Evolutionary conservation across 192 early-diverging fungal species (phyloP), one percentile per base, ranked within the genome.

Genomic region (Coemansia sp.): DNA sequence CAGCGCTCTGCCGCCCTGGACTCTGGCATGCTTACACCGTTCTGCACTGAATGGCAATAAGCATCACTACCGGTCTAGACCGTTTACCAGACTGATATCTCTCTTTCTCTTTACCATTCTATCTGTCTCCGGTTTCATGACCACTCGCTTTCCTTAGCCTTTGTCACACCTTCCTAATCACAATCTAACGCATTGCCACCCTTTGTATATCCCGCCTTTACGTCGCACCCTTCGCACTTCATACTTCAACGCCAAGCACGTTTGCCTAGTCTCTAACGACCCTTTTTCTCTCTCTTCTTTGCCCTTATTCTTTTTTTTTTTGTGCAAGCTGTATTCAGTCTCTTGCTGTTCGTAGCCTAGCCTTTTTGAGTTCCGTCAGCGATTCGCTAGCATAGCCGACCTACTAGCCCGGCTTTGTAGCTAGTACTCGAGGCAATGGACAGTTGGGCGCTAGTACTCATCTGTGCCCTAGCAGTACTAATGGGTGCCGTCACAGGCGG

Each of bases 381-480:
- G 18, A 31, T 34, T 36, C 9, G 16, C 31, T 37, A 23, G 20
- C 28, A 23, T n/a, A 18, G 51, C 20, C 34, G 11, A 36, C 31
- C 3, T 37, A 58, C 10, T 58, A 6, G 16, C 48, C 3, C 48
- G 28, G 5, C 51, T n/a, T 16, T 14, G 16, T 7, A 55, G 23
- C 51, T 16, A 31, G 14, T 7, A 55, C 11, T 28, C 16, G 13
- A 26, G 16, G 6, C 33, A 65, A 67, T 67, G 66, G 58, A 67
- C 13, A 69, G 42, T 31, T 69, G 67, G 67, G 38, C 53, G n/a
- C 23, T 62, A 7, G 59, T 60, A 37, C 16, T 69, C n/a, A 56
- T 69, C 13, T 61, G 67, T 60, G 24, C 39, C 3, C 28, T 59
- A 18, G 5, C 56, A 21, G 40, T 51, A 1, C 18, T 69, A 2